Evolutionary conservation across 257 asterid species (phyloP), one percentile per base, ranked within the genome.

Genomic region (Solanum pinnatisectum): DNA sequence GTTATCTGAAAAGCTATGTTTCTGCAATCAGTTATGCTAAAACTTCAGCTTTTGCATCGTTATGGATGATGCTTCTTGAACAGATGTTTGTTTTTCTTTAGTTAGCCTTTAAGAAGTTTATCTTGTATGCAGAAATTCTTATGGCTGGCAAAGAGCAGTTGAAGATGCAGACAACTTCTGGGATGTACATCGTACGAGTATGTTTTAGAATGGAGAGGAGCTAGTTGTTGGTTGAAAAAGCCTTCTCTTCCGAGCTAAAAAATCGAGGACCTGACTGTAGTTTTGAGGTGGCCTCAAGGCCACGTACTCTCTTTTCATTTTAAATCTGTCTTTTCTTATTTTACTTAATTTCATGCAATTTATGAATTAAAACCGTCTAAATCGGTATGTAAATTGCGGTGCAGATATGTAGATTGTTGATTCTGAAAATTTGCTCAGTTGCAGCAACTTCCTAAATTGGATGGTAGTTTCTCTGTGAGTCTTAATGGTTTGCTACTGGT

Each of bases 351-450:
- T 90, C 86, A 83, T 35, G 90, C 91, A 89, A 87, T 90, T 91
- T 90, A 87, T 88, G 76, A 90, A 91, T 88, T 79, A 92, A 37
- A 36, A 93, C 95, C 87, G 91, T 93, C 93, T 93, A 94, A 89
- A 93, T 89, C 90, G 86, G 49, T 88, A 86, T 91, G 92, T 91
- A 90, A 90, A 90, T 92, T 89, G 97, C 86, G 59, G 84, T 88
- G 90, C 90, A 87, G 90, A 87, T 88, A 88, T 91, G 88, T 82
- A 82, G 93, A 85, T 87, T 91, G 89, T 84, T 88, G 91, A 76
- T 56, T 40, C 70, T 52, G 10, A 82, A 49, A 49, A 49, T 5
- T 49, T 82, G 44, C 44, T 49, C 86, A 10, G 70, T 49, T 46
- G 70, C 85, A 59, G 85, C 85, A 23, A 33, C 88, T 89, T 82